Evolutionary conservation across 192 early-diverging fungal species (phyloP).

Genomic region (Haplosporangium gracile): DNA sequence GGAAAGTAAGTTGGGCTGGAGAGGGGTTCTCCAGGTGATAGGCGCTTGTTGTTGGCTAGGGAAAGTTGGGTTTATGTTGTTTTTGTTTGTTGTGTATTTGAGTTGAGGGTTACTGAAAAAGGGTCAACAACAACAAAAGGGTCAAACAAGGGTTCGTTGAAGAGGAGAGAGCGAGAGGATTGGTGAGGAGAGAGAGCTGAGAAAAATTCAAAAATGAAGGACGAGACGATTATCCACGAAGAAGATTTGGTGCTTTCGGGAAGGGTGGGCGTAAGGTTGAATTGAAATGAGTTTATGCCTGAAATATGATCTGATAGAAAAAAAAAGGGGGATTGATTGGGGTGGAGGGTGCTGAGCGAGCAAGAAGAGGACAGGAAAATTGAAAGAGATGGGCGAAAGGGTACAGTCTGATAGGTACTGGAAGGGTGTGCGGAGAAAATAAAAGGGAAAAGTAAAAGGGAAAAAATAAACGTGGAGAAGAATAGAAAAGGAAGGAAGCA

Average conservation of each 20-base stretch:
- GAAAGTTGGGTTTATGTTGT: not conserved
- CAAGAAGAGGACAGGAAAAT: not conserved
- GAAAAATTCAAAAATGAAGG: too few species aligned
- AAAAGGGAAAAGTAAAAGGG: not conserved
- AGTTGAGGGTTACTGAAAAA: not conserved
- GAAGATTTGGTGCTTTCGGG: too few species aligned
- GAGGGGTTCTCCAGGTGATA: constrained; percentile 15
- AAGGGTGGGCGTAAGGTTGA: not conserved
- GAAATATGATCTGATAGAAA: not conserved
- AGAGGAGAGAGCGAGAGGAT: not conserved
- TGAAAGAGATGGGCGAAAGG: not conserved
- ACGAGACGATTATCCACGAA: too few species aligned
- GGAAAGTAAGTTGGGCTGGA: constrained; percentile 12
- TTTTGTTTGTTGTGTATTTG: not conserved
- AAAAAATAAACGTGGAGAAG: constrained; percentile 3
- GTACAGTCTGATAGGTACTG: not conserved
- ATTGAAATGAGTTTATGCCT: not conserved
- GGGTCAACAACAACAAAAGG: not conserved
- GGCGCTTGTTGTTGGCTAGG: not conserved
- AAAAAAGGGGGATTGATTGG: too few species aligned
- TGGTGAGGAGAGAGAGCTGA: too few species aligned
- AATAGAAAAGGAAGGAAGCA: not conserved
- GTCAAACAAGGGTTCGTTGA: not conserved
- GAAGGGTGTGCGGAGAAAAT: not conserved
- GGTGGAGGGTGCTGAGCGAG: not conserved